Evolutionary conservation across 495 filamentous ascomycete species (phyloP).

Genomic region (Aspergillus cavernicola): DNA sequence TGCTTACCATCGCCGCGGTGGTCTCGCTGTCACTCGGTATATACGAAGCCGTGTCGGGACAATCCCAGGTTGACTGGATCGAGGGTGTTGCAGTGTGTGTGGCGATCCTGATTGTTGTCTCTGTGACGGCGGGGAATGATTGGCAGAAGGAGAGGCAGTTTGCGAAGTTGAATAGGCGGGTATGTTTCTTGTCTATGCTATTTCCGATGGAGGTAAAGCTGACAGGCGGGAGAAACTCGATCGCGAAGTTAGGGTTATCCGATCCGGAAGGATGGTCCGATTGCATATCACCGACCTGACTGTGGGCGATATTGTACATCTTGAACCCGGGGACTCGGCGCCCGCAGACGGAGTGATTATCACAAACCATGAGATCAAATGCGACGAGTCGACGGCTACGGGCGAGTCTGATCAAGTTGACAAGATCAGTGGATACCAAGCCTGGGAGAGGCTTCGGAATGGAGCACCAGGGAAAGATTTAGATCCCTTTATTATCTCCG

Average conservation of each 20-base stretch:
- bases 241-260: conserved; percentile 66
- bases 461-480: conserved; percentile 55
- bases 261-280: conserved; percentile 69
- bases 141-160: conserved; percentile 70
- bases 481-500: conserved; percentile 93
- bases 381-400: conserved; percentile 82
- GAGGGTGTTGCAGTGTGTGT: conserved; percentile 73
- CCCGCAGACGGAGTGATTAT: conserved; percentile 77
- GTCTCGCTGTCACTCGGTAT: conserved; percentile 79
- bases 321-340: conserved; percentile 84
- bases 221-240: conserved; percentile 54
- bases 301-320: conserved; percentile 77
- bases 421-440: conserved; percentile 51
- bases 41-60: conserved; percentile 51
- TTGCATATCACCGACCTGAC: conserved; percentile 78
- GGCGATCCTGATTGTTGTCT: conserved; percentile 66
- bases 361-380: conserved; percentile 69
- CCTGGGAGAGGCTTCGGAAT: conserved; percentile 72
- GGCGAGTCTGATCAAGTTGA: conserved; percentile 80
- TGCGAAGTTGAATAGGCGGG: conserved; percentile 60
- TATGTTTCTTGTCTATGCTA: neutral
- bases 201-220: neutral
- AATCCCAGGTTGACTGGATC: conserved; percentile 57
- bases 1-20: conserved; percentile 72
- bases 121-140: conserved; percentile 64